Conservation (phyloP, 2,329 filamentous ascomycete species). For the Monilinia polystroma region DNA sequence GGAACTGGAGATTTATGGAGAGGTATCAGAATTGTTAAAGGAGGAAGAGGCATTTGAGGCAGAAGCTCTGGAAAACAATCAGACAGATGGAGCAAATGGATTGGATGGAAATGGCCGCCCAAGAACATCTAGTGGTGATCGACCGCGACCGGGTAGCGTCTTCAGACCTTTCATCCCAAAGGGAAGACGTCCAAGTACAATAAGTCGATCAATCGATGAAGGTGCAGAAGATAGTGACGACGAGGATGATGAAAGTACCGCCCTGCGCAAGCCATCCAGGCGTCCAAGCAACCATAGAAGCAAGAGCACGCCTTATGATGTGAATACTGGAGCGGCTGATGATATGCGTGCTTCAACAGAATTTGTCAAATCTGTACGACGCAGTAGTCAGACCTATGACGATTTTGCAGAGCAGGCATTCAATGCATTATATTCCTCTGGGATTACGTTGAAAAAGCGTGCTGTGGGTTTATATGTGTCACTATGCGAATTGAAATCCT, state of each 20-base stretch:
- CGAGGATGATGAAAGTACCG: conserved; percentile 61
- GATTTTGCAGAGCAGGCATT: conserved; percentile 75
- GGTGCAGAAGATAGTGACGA: conserved; percentile 66
- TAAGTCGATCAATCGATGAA: conserved; percentile 52
- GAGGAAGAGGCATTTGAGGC: conserved; percentile 68
- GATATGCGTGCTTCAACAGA: conserved; percentile 65
- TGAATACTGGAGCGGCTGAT: conserved; percentile 38
- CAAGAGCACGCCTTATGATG: conserved; percentile 37
- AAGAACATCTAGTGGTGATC: conserved; percentile 46
- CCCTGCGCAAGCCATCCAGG: conserved; percentile 39
- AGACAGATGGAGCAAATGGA: conserved; percentile 37
- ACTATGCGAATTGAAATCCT: conserved; percentile 93
- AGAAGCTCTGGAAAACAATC: conserved; percentile 36
- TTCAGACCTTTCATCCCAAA: conserved; percentile 51
- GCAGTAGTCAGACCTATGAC: conserved; percentile 66
- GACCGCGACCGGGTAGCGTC: conserved; percentile 49
- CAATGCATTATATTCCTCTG: conserved; percentile 65
- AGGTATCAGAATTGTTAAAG: conserved; percentile 71
- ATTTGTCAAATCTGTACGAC: conserved; percentile 56
- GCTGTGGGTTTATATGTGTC: conserved; percentile 85
- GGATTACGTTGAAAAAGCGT: conserved; percentile 89
- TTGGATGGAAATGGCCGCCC: conserved; percentile 41
- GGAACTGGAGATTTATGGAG: conserved; percentile 80
- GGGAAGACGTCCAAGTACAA: conserved; percentile 47
- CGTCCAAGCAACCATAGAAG: conserved; percentile 37